A percentile compares a stretch with the other conserved stretches of the same genome.
Conservation (phyloP, 164 flowering plant species). For the Magnolia officinalis region DNA sequence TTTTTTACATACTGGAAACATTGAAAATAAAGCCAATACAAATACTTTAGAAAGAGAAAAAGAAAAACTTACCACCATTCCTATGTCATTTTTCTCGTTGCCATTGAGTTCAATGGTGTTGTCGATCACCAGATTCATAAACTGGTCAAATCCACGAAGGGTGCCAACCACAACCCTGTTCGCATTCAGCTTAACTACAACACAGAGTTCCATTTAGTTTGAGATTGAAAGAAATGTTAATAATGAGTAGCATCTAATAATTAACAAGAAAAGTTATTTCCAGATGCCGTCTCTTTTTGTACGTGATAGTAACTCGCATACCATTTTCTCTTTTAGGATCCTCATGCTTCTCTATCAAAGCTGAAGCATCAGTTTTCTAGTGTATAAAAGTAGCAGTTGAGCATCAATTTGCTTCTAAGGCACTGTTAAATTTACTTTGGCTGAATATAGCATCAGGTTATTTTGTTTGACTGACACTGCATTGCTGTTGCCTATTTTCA, state of each 20-base stretch:
- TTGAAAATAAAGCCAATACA: background rate
- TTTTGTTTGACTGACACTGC: background rate
- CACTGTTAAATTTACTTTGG: no score
- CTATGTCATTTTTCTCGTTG: conserved; percentile 64
- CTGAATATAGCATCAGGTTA: no score
- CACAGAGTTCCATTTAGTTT: conserved; percentile 4
- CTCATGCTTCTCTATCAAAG: no score
- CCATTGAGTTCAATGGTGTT: conserved; percentile 67
- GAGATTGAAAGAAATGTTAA: background rate
- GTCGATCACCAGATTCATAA: conserved; percentile 76
- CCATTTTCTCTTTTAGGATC: no score
- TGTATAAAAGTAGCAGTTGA: no score
- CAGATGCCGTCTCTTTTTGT: no score
- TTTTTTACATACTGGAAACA: background rate
- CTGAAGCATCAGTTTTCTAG: no score
- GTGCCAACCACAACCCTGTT: conserved; percentile 70
- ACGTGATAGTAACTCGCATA: no score
- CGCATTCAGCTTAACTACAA: conserved; percentile 75
- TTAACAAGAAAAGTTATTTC: background rate
- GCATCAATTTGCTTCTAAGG: no score
- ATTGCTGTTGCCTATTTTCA: background rate
- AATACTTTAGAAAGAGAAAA: no score
- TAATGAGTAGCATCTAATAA: background rate
- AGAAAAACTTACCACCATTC: conserved; percentile 58
- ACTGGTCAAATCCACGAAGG: conserved; percentile 78